These are phyloP conservation scores for Rhodotorula glutinis DNA, from an alignment of 1,284 basidiomycete species.

Conservation along the genomic window DNA sequence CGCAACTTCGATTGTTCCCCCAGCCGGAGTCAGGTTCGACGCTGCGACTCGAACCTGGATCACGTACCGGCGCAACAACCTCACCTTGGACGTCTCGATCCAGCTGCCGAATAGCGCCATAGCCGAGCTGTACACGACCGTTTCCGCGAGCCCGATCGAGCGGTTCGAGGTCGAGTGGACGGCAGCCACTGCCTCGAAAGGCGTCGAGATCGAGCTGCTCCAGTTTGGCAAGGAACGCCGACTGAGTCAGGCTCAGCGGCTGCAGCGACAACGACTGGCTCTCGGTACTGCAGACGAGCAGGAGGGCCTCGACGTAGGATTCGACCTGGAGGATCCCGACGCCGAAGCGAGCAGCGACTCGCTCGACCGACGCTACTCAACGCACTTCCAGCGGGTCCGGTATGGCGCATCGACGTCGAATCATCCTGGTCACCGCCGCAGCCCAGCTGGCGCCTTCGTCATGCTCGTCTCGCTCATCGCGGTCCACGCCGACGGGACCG, in stretches of 20 bases:
- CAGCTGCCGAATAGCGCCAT: not conserved
- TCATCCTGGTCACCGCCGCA: not conserved
- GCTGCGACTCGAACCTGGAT: not conserved
- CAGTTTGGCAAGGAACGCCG: conserved; percentile 8
- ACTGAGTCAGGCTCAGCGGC: not conserved
- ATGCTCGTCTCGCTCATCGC: conserved; percentile 3
- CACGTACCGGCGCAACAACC: conserved; percentile 17
- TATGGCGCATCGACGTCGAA: conserved; percentile 15
- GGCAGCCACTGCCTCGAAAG: not conserved
- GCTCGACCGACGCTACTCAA: too few species aligned
- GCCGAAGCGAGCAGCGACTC: too few species aligned
- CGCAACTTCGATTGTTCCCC: not conserved
- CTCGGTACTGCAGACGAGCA: too few species aligned
- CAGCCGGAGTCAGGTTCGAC: conserved; percentile 6
- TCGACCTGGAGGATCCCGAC: too few species aligned
- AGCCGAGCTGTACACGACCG: not conserved
- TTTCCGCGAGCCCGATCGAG: not conserved
- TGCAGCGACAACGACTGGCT: not conserved
- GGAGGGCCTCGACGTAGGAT: too few species aligned
- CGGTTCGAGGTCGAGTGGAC: conserved; percentile 2
- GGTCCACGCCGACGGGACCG: conserved; percentile 5
- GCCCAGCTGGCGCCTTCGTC: not conserved
- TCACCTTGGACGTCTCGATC: conserved; percentile 5
- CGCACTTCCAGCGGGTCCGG: conserved; percentile 13
- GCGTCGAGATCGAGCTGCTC: conserved; percentile 10